Evolutionary conservation across 768 basidiomycete genomes (phyloP), one percentile per base, ranked within the genome.

Genomic region (Postia placenta): DNA sequence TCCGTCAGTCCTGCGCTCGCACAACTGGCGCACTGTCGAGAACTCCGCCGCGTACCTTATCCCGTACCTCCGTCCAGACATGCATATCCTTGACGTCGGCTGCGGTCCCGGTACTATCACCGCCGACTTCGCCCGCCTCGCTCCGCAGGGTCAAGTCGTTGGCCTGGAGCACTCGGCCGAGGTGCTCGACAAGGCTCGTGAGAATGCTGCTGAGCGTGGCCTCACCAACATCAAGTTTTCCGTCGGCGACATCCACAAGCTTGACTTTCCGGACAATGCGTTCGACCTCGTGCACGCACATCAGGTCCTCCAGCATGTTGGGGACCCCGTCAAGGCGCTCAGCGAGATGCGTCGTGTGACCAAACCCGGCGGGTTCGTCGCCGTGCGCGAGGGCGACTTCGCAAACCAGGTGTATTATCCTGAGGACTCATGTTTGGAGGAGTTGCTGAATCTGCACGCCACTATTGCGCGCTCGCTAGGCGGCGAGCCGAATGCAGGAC

Each of bases 61-160:
- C 27, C 59, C 61, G 9, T 59, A 63, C 33, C 56, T 76, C 25
- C 59, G 64, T 22, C 69, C 71, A 1, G 46, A 57, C 40, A 67
- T 72, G 67, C 51, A 60, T 28, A 66, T 79, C 48, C 72, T 79
- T 37, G 78, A 79, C 56, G 56, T 78, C 28, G 76, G 76, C 9
- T 78, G 73, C 52, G 76, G 78, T 0, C 76, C 78, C 0, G 78
- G 76, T 0, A 74, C 72, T 12, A 78, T 79, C 59, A 75, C 75
- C 1, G 51, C 57, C 25, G 70, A 70, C 45, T 59, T 80, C 19
- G 76, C 76, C 2, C 9, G 3, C 14, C 63, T 64, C 49, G 69
- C 73, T 15, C 67, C 69, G 1, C 41, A 68, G 25, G 77, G 75
- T 0, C 57, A 64, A 9, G 70, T 77, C 36, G 67, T 66, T 12